These are phyloP conservation scores for Malania oleifera DNA, from an alignment of 164 flowering plant species.

Conservation along the genomic window DNA sequence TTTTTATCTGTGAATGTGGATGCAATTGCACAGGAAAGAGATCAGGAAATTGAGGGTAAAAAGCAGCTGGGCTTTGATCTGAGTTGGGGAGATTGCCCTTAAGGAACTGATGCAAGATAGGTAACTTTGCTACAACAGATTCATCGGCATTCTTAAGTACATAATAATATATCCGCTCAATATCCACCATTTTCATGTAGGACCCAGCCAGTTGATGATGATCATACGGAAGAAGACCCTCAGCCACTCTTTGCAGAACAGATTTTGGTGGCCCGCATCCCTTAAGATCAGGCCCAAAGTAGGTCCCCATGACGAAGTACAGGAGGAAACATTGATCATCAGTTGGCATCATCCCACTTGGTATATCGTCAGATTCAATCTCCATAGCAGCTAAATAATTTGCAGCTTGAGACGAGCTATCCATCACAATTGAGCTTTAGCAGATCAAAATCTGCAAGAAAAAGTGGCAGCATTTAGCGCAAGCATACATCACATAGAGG, in stretches of 20 bases:
- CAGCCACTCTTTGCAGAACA: constrained; percentile 37
- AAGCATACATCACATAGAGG: background rate
- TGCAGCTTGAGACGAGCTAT: constrained; percentile 10
- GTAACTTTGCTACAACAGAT: constrained; percentile 27
- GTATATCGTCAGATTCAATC: background rate
- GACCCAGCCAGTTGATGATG: constrained; percentile 37
- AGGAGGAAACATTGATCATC: constrained; percentile 48
- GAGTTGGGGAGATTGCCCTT: constrained; percentile 27
- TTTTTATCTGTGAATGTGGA: constrained; percentile 18
- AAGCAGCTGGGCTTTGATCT: constrained; percentile 1
- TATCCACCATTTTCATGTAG: constrained; percentile 26
- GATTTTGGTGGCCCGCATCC: constrained; percentile 31
- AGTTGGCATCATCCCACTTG: constrained; percentile 12
- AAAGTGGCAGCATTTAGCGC: background rate
- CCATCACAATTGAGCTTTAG: constrained; percentile 11
- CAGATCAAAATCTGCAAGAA: background rate
- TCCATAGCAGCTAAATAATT: constrained; percentile 7
- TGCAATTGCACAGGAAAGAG: constrained; percentile 45
- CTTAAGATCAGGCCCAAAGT: constrained; percentile 58
- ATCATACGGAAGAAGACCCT: constrained; percentile 40
- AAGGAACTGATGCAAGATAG: constrained; percentile 28
- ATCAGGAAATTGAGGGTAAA: constrained; percentile 36
- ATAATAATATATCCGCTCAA: constrained; percentile 37
- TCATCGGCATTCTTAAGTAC: constrained; percentile 39
- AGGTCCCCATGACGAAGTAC: constrained; percentile 46